A percentile compares a stretch with the other conserved stretches of the same genome.
phyloP scores from a whole-genome alignment of 208 protist species.

The Naegleria lovaniensis region DNA sequence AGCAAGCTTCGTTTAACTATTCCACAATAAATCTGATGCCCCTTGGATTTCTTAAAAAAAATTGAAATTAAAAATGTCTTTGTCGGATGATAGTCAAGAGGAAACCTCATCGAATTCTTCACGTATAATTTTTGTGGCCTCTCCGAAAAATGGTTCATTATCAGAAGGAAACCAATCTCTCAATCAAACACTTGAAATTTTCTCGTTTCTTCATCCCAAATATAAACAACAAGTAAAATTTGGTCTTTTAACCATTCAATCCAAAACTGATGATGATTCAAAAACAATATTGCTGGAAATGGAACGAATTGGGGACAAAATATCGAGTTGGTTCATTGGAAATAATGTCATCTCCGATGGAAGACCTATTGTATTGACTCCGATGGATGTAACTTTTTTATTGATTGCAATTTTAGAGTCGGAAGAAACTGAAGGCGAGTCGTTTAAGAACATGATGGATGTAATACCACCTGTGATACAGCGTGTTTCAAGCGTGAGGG shows the following conservation, averaged over 20 bases:
- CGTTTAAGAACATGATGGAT: background rate
- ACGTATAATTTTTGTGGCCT: too few species aligned
- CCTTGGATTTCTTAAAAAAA: too few species aligned
- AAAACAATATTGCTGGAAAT: background rate
- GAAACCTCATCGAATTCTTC: too few species aligned
- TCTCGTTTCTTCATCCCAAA: background rate
- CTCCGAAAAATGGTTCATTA: too few species aligned
- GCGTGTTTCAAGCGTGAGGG: background rate
- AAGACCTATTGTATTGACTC: background rate
- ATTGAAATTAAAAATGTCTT: too few species aligned
- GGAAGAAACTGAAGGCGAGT: background rate
- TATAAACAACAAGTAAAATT: background rate
- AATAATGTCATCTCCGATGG: conserved; percentile 7
- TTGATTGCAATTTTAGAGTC: background rate
- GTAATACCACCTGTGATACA: background rate
- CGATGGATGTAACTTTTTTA: background rate
- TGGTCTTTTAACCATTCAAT: background rate
- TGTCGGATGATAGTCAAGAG: too few species aligned
- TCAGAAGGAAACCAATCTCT: too few species aligned
- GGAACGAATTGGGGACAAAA: background rate
- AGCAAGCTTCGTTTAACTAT: too few species aligned
- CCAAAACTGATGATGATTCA: background rate
- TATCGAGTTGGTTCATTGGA: background rate
- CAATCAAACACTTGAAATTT: background rate
- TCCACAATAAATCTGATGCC: too few species aligned